Conservation (phyloP, 202 grass and related monocot species). For the Digitaria exilis region DNA sequence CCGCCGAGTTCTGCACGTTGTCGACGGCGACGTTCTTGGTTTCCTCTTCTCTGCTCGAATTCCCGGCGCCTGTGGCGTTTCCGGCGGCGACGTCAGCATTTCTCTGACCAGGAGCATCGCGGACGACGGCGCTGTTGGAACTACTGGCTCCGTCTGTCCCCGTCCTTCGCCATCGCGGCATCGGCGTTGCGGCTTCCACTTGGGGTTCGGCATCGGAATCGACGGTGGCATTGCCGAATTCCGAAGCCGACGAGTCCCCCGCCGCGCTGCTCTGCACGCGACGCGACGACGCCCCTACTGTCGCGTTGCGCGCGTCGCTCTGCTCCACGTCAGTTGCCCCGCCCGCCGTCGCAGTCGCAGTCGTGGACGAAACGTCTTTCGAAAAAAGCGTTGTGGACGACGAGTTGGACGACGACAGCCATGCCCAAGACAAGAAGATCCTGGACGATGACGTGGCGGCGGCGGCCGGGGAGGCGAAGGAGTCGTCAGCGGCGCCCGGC, state of each 20-base stretch:
- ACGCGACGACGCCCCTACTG: neutral
- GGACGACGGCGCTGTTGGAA: neutral
- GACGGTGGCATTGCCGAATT: no score
- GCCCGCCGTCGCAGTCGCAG: neutral
- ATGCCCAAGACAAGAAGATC: constrained; percentile 24
- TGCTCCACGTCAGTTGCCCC: neutral
- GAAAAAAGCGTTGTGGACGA: no score
- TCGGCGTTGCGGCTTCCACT: neutral
- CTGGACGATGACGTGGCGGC: neutral
- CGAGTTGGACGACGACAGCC: constrained; percentile 29
- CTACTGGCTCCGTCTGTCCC: neutral
- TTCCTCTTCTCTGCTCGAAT: neutral
- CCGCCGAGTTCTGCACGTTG: neutral
- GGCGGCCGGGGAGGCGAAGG: constrained; percentile 49
- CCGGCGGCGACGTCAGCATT: neutral
- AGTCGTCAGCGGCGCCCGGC: constrained; percentile 9
- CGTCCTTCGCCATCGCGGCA: neutral
- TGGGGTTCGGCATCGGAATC: constrained; percentile 5
- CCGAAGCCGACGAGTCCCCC: neutral
- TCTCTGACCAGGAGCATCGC: neutral
- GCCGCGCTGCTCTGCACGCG: neutral
- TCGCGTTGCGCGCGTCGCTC: neutral
- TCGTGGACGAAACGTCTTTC: no score
- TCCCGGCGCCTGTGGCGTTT: neutral
- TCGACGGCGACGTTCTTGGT: neutral